These are phyloP conservation scores for Blastosporella zonata DNA, from an alignment of 1,284 basidiomycete genomes.

Conservation along the genomic window DNA sequence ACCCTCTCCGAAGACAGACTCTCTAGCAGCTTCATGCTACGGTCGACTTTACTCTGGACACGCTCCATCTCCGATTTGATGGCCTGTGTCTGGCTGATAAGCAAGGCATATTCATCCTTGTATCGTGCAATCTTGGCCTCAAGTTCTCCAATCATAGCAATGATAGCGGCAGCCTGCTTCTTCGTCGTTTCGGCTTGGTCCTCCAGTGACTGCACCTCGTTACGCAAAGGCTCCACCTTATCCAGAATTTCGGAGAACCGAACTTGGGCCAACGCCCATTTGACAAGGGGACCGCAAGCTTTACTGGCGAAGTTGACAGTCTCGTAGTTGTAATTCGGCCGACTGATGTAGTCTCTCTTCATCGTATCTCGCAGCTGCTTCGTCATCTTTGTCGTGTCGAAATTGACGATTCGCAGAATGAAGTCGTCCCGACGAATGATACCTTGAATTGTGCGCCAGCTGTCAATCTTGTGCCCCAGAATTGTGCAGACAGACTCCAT, in stretches of 20 bases:
- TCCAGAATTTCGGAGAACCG: constrained; percentile 97
- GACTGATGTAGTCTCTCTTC: constrained; percentile 91
- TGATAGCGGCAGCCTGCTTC: constrained; percentile 86
- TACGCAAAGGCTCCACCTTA: constrained; percentile 94
- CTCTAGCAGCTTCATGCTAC: constrained; percentile 93
- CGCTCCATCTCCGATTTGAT: constrained; percentile 99
- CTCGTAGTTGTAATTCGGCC: constrained; percentile 94
- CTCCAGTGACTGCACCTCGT: constrained; percentile 94
- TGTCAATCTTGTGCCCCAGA: constrained; percentile 96
- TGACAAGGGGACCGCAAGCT: constrained; percentile 97
- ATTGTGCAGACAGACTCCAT: constrained; percentile 99
- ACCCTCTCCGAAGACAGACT: constrained; percentile 94
- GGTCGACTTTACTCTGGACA: constrained; percentile 95
- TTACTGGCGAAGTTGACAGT: constrained; percentile 93
- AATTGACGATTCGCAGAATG: constrained; percentile 95
- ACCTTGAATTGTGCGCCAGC: constrained; percentile 95
- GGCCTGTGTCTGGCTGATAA: constrained; percentile 96
- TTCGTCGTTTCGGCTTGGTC: constrained; percentile 91
- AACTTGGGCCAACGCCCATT: constrained; percentile 98
- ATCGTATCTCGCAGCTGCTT: constrained; percentile 87
- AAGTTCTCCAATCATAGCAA: constrained; percentile 90
- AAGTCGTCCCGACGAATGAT: constrained; percentile 98
- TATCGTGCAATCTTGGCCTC: constrained; percentile 92
- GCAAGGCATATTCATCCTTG: constrained; percentile 96
- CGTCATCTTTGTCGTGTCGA: constrained; percentile 94